phyloP scores from a whole-genome alignment of 257 asterid genomes.

The Misopates orontium region DNA sequence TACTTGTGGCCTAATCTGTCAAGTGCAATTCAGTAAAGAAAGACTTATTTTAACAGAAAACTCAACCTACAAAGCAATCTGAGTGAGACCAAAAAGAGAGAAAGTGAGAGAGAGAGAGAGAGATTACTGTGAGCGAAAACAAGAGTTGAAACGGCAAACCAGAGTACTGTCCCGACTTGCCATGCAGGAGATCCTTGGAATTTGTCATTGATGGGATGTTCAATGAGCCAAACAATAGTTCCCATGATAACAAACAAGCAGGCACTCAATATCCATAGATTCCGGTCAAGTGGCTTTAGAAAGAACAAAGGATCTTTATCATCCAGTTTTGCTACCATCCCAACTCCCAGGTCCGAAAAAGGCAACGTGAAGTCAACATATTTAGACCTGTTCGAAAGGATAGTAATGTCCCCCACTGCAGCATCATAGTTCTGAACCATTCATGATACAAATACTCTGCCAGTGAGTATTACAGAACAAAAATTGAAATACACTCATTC shows the following conservation, averaged over 20 bases:
- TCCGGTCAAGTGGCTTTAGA: slow-evolving; percentile 37
- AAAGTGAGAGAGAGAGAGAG: background rate
- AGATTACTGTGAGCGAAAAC: slow-evolving; percentile 44
- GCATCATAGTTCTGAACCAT: slow-evolving; percentile 39
- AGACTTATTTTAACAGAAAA: too few relatives aligned
- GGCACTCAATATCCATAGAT: slow-evolving; percentile 40
- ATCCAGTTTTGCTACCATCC: slow-evolving; percentile 30
- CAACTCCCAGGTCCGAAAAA: slow-evolving; percentile 41
- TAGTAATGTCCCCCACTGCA: slow-evolving; percentile 45
- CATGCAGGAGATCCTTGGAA: slow-evolving; percentile 39
- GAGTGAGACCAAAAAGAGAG: background rate
- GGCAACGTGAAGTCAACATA: slow-evolving; percentile 52
- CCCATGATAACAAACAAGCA: slow-evolving; percentile 35
- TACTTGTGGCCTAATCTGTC: background rate
- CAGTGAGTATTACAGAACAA: background rate
- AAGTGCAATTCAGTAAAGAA: background rate
- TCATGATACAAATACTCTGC: slow-evolving; percentile 15
- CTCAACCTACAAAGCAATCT: too few relatives aligned
- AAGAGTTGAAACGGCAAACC: slow-evolving; percentile 43
- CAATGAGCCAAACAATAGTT: slow-evolving; percentile 43
- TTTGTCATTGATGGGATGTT: slow-evolving; percentile 41
- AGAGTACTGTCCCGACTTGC: slow-evolving; percentile 41
- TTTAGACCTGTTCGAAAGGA: slow-evolving; percentile 36
- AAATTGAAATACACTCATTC: background rate
- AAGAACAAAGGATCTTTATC: slow-evolving; percentile 43